Conservation (phyloP, 495 filamentous ascomycete genomes). For the Tuber aestivum region DNA sequence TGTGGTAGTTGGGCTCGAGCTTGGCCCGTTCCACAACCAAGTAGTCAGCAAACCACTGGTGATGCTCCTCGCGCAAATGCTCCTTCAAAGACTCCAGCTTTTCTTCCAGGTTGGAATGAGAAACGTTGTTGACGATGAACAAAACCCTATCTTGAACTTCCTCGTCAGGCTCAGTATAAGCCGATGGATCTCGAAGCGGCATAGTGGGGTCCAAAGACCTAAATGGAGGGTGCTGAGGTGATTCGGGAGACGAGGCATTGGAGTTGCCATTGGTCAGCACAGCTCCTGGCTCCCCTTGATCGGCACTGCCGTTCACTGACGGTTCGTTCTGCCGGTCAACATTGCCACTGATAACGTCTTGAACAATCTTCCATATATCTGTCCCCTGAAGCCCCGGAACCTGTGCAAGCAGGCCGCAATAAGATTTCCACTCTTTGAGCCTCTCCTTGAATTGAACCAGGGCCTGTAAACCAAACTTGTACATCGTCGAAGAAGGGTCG, state of each 20-base stretch:
- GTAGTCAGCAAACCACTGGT: conserved; percentile 93
- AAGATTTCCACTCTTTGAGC: conserved; percentile 85
- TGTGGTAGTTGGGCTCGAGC: conserved; percentile 90
- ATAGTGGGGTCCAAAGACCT: conserved; percentile 68
- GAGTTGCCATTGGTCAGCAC: conserved; percentile 34
- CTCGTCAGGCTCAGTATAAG: conserved; percentile 73
- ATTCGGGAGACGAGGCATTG: conserved; percentile 17
- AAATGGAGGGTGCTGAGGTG: conserved; percentile 53
- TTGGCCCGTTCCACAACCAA: conserved; percentile 96
- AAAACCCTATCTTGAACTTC: conserved; percentile 86
- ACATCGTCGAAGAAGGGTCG: conserved; percentile 77
- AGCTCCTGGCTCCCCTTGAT: conserved; percentile 17
- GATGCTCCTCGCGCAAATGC: conserved; percentile 68
- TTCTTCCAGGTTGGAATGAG: conserved; percentile 72
- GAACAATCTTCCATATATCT: conserved; percentile 71
- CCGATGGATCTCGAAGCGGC: conserved; percentile 50
- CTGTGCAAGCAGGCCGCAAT: conserved; percentile 73
- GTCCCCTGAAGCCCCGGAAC: conserved; percentile 77
- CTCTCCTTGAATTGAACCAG: conserved; percentile 76
- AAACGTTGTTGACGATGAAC: conserved; percentile 95
- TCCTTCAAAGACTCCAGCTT: conserved; percentile 76
- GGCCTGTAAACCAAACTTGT: conserved; percentile 96
- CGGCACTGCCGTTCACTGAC: conserved; percentile 47
- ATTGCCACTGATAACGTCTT: conserved; percentile 63
- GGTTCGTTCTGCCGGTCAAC: conserved; percentile 45